Evolutionary conservation across 208 protist genomes (phyloP).

Genomic region (Kentomonas sorsogonicus): DNA sequence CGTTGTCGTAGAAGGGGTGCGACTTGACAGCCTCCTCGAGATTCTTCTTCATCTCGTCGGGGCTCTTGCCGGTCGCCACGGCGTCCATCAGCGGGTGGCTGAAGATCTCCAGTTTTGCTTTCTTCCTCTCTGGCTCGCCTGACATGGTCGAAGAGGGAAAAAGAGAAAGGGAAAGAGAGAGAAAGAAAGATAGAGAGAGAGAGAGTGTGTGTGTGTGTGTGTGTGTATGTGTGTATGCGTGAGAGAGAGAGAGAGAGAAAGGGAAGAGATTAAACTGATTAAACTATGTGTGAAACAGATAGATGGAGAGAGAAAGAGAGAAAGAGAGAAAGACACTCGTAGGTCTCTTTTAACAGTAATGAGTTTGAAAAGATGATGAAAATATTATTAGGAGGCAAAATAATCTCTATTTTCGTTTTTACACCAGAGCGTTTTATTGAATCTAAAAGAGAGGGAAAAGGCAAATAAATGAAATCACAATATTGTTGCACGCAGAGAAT

Average conservation of each 20-base stretch:
- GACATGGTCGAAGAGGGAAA: slow-evolving; percentile 9
- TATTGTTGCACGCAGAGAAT: background rate
- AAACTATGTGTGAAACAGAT: no score
- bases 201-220: no score
- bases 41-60: slow-evolving; percentile 38
- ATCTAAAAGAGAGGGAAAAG: background rate
- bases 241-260: no score
- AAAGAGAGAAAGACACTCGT: no score
- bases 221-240: no score
- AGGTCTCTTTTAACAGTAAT: slow-evolving; percentile 11
- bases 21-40: slow-evolving; percentile 61
- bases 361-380: slow-evolving; percentile 3
- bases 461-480: background rate
- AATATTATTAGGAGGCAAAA: no score
- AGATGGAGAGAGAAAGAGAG: no score
- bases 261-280: no score
- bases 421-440: background rate
- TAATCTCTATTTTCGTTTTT: background rate
- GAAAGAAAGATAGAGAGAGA: slow-evolving; percentile 11
- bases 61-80: slow-evolving; percentile 3
- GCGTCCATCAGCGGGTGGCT: slow-evolving; percentile 11
- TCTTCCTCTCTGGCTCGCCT: slow-evolving; percentile 24
- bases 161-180: slow-evolving; percentile 14
- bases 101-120: slow-evolving; percentile 33
- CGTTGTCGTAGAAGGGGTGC: slow-evolving; percentile 84